Evolutionary conservation across 2,329 filamentous ascomycete genomes (phyloP).

Genomic region (Malbranchea zuffiana): DNA sequence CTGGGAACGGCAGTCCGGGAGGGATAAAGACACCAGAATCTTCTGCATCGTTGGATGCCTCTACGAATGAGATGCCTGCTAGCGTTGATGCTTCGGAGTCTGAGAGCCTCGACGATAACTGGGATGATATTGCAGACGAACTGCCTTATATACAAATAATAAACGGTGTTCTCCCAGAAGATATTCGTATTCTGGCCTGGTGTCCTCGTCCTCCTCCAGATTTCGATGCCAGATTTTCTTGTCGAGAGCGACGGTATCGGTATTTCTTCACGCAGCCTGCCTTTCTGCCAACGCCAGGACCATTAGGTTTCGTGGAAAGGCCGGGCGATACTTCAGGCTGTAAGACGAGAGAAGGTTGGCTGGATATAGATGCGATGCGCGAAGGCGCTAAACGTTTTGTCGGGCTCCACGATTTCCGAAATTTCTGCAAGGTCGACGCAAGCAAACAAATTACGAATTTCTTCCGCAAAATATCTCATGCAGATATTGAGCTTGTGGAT

Average conservation of each 20-base stretch:
- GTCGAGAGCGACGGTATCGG: conserved; percentile 78
- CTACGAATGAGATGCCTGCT: neutral
- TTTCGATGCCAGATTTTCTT: conserved; percentile 89
- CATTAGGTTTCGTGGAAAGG: conserved; percentile 38
- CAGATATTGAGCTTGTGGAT: conserved; percentile 62
- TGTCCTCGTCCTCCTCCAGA: conserved; percentile 66
- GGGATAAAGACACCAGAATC: conserved; percentile 3
- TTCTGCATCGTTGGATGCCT: conserved; percentile 17
- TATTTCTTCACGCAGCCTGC: conserved; percentile 98
- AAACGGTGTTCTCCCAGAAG: conserved; percentile 76
- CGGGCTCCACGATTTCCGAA: conserved; percentile 86
- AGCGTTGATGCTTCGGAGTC: conserved; percentile 12
- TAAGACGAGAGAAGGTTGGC: conserved; percentile 55
- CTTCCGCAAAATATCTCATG: conserved; percentile 63
- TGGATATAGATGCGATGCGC: conserved; percentile 81
- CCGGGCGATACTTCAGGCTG: conserved; percentile 17
- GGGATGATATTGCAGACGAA: conserved; percentile 66
- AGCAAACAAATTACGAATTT: conserved; percentile 84
- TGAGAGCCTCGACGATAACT: conserved; percentile 30
- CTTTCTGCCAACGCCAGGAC: conserved; percentile 56
- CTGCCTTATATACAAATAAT: conserved; percentile 71
- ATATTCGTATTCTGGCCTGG: conserved; percentile 89
- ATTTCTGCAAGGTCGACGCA: conserved; percentile 89
- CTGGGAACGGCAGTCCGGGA: conserved; percentile 19
- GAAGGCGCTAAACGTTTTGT: conserved; percentile 67